Evolutionary conservation across 2,329 filamentous ascomycete species (phyloP).

Genomic region (Aspergillus carbonarius): DNA sequence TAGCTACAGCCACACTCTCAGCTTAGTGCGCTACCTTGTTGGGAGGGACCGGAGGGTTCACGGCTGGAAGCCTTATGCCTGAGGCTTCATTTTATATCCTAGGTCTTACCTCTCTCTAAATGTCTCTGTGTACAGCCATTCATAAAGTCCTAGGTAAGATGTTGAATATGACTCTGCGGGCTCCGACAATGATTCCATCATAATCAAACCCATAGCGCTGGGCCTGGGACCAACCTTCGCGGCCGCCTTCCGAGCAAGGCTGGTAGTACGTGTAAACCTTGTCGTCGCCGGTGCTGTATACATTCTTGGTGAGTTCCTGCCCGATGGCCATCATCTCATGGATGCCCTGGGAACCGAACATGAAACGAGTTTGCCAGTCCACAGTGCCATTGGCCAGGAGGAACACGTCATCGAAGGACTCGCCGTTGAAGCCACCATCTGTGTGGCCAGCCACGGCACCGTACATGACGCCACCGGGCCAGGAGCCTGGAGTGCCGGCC

Average conservation of each 20-base stretch:
- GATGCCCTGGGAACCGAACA: conserved; percentile 49
- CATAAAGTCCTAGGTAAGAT: too few species aligned
- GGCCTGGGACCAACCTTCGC: conserved; percentile 53
- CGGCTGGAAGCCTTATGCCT: too few species aligned
- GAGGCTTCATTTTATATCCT: too few species aligned
- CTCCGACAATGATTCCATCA: conserved; percentile 48
- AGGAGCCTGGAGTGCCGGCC: neutral
- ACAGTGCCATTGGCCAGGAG: conserved; percentile 48
- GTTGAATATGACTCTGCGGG: too few species aligned
- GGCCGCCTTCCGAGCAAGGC: conserved; percentile 56
- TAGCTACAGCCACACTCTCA: too few species aligned
- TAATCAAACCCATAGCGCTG: conserved; percentile 52
- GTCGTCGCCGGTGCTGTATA: conserved; percentile 35
- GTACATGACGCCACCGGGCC: conserved; percentile 43
- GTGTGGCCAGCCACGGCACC: conserved; percentile 45
- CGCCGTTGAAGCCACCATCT: conserved; percentile 46
- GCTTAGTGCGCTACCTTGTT: too few species aligned
- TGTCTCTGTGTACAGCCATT: too few species aligned
- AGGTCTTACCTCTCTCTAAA: too few species aligned
- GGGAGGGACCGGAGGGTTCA: too few species aligned
- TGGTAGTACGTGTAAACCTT: conserved; percentile 51
- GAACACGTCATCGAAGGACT: conserved; percentile 26
- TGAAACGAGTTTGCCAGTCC: conserved; percentile 33
- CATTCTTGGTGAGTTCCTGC: conserved; percentile 45
- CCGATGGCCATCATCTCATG: conserved; percentile 53